Base-by-base conservation (phyloP, 306 rosid species). In the Cicer judaicum region DNA sequence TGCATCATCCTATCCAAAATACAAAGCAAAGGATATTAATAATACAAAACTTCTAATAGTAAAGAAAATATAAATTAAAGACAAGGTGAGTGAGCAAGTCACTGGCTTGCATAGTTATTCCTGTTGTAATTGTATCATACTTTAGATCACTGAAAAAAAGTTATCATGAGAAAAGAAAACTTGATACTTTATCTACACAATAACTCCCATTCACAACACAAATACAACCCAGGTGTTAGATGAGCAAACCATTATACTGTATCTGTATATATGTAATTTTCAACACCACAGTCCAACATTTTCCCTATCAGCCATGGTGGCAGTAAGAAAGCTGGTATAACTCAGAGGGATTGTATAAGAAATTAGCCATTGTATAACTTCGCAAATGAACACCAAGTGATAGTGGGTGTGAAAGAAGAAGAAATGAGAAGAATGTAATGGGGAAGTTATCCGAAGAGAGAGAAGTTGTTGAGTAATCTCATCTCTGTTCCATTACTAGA, bases 1-100 rank as follows among this genome's bases (percentile, higher is more conserved):
- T 65, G 97, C 96, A 85, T 93, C 98, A 76, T 93, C 98, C 97
- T 93, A 93, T 15, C 46, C 50, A 74, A 57, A 39, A 84, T 38
- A 78, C 60, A 81, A 66, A 84, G 16, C 42, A 71, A 70, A 84
- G 10, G 42, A 42, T 55, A 73, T 84, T 73, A 91, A 76, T 10
- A 80, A 50, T 9, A 72, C n/a, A 47, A 49, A 39, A 67, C 52
- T 40, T 49, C 62, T 44, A 66, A 54, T 69, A 61, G 57, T 42
- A 52, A 9, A 78, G 47, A 47, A 40, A 63, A 69, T 34, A 74
- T 36, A 36, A 65, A 62, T 12, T 76, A 64, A 76, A 81, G 38
- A 75, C 10, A 42, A 46, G 41, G 50, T 10, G 7, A 63, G 39
- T 59, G 56, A 68, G 64, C 60, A 19, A 70, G 19, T 36, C 24